Evolutionary conservation across 2,329 filamentous ascomycete species (phyloP).

Genomic region (Metarhizium brunneum): DNA sequence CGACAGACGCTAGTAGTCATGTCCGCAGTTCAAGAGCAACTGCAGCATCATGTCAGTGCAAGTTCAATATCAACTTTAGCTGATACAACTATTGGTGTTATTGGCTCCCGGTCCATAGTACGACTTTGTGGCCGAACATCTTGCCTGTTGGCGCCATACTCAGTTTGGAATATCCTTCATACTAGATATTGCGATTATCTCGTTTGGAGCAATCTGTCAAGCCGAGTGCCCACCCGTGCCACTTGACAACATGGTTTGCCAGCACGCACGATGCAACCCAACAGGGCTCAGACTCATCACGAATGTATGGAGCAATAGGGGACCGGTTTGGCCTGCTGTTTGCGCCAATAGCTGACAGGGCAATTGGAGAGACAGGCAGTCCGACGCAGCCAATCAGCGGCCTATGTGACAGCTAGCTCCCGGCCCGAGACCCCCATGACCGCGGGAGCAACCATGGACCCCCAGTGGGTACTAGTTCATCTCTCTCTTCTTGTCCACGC

Average conservation of each 20-base stretch:
- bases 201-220: background rate
- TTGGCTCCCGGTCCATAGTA: too few relatives aligned
- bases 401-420: background rate
- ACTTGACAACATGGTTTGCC: background rate
- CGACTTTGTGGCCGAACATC: too few relatives aligned
- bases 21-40: too few relatives aligned
- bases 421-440: conserved; percentile 1
- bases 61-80: too few relatives aligned
- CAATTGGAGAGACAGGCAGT: background rate
- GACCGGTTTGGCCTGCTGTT: background rate
- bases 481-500: background rate
- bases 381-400: conserved; percentile 3
- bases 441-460: background rate
- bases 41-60: too few relatives aligned
- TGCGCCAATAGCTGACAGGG: background rate
- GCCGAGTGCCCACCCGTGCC: background rate
- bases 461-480: too few relatives aligned
- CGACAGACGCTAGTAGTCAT: too few relatives aligned
- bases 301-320: background rate
- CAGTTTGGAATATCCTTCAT: background rate
- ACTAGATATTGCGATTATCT: background rate
- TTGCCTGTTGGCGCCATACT: background rate
- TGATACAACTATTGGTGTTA: too few relatives aligned
- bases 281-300: background rate
- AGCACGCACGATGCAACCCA: background rate